Evolutionary conservation across 2,329 filamentous ascomycete species (phyloP).

Genomic region (Xylariales sp.): DNA sequence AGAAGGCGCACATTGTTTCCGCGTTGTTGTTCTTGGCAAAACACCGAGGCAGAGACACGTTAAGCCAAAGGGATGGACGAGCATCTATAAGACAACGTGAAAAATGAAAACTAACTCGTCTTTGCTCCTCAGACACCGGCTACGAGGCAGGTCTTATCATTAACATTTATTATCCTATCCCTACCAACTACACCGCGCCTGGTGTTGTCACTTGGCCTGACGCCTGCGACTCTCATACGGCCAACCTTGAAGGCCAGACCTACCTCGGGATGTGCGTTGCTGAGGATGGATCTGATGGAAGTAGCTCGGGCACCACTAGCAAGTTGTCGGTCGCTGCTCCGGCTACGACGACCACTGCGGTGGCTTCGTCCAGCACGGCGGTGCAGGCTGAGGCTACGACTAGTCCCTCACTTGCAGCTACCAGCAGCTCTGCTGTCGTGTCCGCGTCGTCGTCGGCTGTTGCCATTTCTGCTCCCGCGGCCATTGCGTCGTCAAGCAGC

Average conservation of each 20-base stretch:
- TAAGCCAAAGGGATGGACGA: too few relatives aligned
- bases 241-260: constrained; percentile 5
- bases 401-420: neutral
- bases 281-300: neutral
- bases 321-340: neutral
- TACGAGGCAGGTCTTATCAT: constrained; percentile 2
- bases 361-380: neutral
- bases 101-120: too few relatives aligned
- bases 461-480: neutral
- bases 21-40: too few relatives aligned
- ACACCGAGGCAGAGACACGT: too few relatives aligned
- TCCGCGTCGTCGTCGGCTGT: neutral
- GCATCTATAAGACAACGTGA: too few relatives aligned
- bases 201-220: constrained; percentile 1
- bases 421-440: neutral
- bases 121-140: too few relatives aligned
- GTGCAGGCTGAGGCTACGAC: neutral
- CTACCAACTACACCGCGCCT: constrained; percentile 6
- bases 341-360: neutral
- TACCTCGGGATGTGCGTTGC: constrained; percentile 4
- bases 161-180: constrained; percentile 6
- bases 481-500: neutral
- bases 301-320: neutral
- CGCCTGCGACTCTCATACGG: constrained; percentile 2
- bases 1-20: too few relatives aligned